Evolutionary conservation across 2,329 filamentous ascomycete genomes (phyloP), one percentile per base, ranked within the genome.

Genomic region (Phialophora chinensis): DNA sequence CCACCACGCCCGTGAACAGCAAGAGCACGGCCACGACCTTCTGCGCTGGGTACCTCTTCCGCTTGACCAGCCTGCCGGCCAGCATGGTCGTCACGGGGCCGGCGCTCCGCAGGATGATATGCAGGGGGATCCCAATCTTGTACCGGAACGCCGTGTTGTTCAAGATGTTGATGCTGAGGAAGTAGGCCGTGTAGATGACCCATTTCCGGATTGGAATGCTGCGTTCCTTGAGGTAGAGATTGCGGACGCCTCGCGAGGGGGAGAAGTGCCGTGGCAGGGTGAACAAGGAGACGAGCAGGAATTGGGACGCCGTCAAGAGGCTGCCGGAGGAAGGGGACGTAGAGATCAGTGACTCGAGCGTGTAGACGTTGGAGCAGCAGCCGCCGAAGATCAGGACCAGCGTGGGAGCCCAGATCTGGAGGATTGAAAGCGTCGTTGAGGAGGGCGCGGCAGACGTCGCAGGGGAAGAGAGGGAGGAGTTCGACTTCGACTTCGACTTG

Each of bases 101-200:
- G 58, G 94, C 96, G 57, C 93, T 97, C 61, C 95, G 88, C 33
- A 99, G 84, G 72, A 99, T 98, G 73, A 99, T 99, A 76, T 99
- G 95, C 57, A 99, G 88, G 1, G 95, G 95, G 0, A 99, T 92
- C 6, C 93, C 97, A 64, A 99, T 98, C 73, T 93, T 89, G 80
- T 97, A 99, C 69, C 92, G 93, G 78, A 99, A 99, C 6, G 94
- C 95, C 83, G 94, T 94, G 74, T 99, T 99, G 80, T 99, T 99
- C 75, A 99, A 81, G 65, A 98, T 88, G 74, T 98, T 99, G 79
- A 99, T 95, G 69, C 87, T 86, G 77, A 96, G 95, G 80, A 98
- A 98, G 72, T 97, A 86, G 3, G 90, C 82, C 50, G 97, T 97
- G 76, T 96, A 97, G 74, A 94, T 83, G 58, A 91, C 76, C 93